Evolutionary conservation across 768 basidiomycete species (phyloP), one percentile per base, ranked within the genome.

Genomic region (Suillus subalutaceus): DNA sequence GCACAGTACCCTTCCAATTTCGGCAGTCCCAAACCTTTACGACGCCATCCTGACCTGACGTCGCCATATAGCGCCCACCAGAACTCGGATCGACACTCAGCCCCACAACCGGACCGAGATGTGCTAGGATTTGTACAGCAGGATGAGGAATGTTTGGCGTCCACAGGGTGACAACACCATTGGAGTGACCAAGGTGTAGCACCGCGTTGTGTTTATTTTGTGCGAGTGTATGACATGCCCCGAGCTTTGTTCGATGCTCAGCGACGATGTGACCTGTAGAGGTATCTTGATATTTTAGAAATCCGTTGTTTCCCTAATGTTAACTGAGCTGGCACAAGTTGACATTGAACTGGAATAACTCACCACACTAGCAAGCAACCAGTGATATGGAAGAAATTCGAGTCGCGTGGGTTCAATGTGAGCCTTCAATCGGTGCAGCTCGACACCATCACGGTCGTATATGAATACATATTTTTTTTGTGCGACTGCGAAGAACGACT

Each of bases 381-480:
- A 99, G 74, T 99, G 97, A 71, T 96, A 99, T 0, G 94, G 95
- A 7, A 99, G 83, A 74, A 94, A 99, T 72, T 96, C 94, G 46
- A 99, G 85, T 66, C 90, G 83, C 6, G 93, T 94, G 2, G 94
- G 92, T 72, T 99, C 97, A 67, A 97, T 86, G 71, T 95, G 93
- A 0, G 88, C 81, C 74, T 90, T 90, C 16, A 96, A 81, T 68
- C 88, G 84, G 72, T 98, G 97, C 6, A 99, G 78, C 75, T 99
- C 97, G 16, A 97, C 91, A 26, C 97, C 97, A 70, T 94, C 87
- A 40, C 90, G 86, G 78, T 99, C 97, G 69, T 99, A 99, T 53
- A 99, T 94, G 78, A 93, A 99, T 20, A 92, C 93, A 74, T 97
- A 93, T 82, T 95, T 92, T 95, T 92, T 78, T 94, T 93, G 79